Conservation (phyloP, 2,329 filamentous ascomycete genomes). For the Rutstroemia sp. region DNA sequence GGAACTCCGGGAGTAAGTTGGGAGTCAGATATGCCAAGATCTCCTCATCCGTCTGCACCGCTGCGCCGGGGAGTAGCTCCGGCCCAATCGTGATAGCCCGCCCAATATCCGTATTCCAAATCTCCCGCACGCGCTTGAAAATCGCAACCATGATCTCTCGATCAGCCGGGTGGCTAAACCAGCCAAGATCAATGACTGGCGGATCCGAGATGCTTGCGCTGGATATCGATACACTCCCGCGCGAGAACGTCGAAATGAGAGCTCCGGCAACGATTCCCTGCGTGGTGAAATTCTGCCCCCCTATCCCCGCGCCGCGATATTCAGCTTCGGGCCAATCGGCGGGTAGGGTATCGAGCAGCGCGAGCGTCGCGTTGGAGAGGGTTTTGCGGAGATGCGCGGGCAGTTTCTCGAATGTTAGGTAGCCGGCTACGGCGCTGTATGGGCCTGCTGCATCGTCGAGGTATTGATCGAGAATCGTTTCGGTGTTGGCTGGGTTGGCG, state of each 20-base stretch:
- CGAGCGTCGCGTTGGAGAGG: not conserved
- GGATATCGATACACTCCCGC: slow-evolving; percentile 32
- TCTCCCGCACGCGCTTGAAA: slow-evolving; percentile 35
- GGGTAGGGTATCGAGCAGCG: not conserved
- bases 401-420: slow-evolving; percentile 12
- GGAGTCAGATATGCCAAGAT: not conserved
- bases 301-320: slow-evolving; percentile 7
- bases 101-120: not conserved
- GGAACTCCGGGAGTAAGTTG: not conserved
- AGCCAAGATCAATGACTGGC: slow-evolving; percentile 37
- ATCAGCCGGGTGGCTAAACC: slow-evolving; percentile 36
- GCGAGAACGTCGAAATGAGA: slow-evolving; percentile 30
- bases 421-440: slow-evolving; percentile 1
- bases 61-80: not conserved
- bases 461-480: not conserved
- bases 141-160: slow-evolving; percentile 36
- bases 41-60: not conserved
- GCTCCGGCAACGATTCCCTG: slow-evolving; percentile 11
- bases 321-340: slow-evolving; percentile 14
- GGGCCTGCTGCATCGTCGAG: not conserved
- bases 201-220: slow-evolving; percentile 28
- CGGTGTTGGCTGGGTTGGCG: not conserved
- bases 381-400: not conserved
- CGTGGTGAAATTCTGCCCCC: not conserved
- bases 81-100: not conserved